Evolutionary conservation across 495 filamentous ascomycete species (phyloP).

Genomic region (Barbatosphaeria neglecta): DNA sequence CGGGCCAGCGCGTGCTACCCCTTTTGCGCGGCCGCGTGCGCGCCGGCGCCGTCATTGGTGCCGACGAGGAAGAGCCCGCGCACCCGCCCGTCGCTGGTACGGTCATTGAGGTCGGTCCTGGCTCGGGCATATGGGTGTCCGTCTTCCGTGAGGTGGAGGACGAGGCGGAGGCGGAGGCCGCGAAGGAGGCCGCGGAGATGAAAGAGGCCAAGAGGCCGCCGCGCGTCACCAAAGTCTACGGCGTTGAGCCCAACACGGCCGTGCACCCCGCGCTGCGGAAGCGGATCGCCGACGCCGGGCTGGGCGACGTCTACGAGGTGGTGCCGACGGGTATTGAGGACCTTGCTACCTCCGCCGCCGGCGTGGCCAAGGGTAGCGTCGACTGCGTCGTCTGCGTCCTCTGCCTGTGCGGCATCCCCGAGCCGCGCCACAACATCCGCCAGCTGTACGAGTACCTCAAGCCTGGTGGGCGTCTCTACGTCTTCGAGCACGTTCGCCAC

Average conservation of each 20-base stretch:
- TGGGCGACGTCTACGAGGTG: conserved; percentile 52
- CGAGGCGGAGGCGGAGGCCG: not conserved
- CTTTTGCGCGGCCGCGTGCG: conserved; percentile 27
- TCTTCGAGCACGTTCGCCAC: conserved; percentile 59
- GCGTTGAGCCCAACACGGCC: conserved; percentile 52
- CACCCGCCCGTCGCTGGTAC: conserved; percentile 19
- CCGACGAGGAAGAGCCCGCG: conserved; percentile 6
- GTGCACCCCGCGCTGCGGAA: conserved; percentile 40
- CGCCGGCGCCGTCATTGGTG: conserved; percentile 12
- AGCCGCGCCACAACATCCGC: conserved; percentile 42
- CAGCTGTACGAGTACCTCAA: conserved; percentile 52
- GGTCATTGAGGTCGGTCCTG: conserved; percentile 38
- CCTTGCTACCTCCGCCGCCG: conserved; percentile 30
- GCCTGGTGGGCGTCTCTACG: conserved; percentile 55
- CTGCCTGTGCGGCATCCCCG: conserved; percentile 62
- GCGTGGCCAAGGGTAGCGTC: conserved; percentile 39
- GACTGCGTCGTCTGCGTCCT: conserved; percentile 60
- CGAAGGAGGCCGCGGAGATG: not conserved
- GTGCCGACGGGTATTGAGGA: conserved; percentile 51
- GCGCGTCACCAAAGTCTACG: conserved; percentile 51
- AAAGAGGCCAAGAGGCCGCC: conserved; percentile 2
- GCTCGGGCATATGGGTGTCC: conserved; percentile 33
- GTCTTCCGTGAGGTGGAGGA: conserved; percentile 15
- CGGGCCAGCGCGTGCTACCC: conserved; percentile 20
- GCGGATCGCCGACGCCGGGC: conserved; percentile 33